Percentiles rank a stretch among this genome's conserved stretches.
Evolutionary conservation across 164 flowering plant species (phyloP).

Genomic region (Pachysandra terminalis): DNA sequence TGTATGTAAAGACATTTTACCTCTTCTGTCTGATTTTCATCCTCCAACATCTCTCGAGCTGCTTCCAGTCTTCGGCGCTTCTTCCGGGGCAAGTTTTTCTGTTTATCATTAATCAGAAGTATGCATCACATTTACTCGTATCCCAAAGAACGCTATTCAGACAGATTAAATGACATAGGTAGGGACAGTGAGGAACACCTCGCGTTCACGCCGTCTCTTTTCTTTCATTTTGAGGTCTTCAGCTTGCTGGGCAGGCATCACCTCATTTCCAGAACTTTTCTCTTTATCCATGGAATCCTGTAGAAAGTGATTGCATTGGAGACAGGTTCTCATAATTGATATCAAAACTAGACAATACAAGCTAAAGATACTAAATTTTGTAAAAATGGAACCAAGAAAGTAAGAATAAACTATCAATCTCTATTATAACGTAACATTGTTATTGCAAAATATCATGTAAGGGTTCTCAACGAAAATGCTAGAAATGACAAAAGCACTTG

Average conservation of each 20-base stretch:
- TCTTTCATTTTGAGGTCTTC: conserved; percentile 83
- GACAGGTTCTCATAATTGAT: not conserved
- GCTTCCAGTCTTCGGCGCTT: conserved; percentile 88
- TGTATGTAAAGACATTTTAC: conserved; percentile 17
- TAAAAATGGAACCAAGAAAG: too few relatives aligned
- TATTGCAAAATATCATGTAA: too few relatives aligned
- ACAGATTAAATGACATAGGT: not conserved
- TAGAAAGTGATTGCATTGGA: not conserved
- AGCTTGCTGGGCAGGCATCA: conserved; percentile 81
- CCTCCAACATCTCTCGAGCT: conserved; percentile 81
- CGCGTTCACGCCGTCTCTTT: conserved; percentile 76
- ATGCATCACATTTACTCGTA: not conserved
- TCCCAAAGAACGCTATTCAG: not conserved
- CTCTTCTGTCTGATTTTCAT: conserved; percentile 38
- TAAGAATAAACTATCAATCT: too few relatives aligned
- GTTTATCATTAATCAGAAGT: conserved; percentile 5
- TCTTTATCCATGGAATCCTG: conserved; percentile 47
- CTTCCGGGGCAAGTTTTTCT: conserved; percentile 89
- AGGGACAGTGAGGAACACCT: conserved; percentile 41
- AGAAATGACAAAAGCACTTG: too few relatives aligned
- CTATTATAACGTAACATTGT: too few relatives aligned
- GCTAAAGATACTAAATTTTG: not conserved
- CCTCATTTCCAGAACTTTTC: conserved; percentile 38
- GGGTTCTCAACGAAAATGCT: too few relatives aligned
- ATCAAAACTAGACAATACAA: not conserved